These are phyloP conservation scores for Neurospora sp. DNA, from an alignment of 495 filamentous ascomycete species.

Conservation along the genomic window DNA sequence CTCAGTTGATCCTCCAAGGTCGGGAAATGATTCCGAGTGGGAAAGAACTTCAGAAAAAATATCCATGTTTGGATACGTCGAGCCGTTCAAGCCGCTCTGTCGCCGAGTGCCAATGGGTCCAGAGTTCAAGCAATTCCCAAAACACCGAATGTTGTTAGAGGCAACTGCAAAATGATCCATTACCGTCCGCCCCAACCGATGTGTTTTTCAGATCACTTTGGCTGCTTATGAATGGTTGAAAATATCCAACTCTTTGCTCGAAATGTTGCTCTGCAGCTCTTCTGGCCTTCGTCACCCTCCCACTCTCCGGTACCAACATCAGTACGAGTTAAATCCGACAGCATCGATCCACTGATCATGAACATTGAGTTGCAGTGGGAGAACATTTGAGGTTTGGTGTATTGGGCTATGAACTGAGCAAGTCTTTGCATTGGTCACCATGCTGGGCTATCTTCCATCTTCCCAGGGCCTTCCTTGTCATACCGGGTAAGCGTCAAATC, in stretches of 20 bases:
- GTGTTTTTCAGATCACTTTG: not conserved
- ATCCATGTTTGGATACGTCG: not conserved
- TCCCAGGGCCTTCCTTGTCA: not conserved
- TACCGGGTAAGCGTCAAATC: not conserved
- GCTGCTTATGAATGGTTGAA: not conserved
- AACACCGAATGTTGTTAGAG: not conserved
- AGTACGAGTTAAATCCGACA: not conserved
- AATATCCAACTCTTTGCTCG: not conserved
- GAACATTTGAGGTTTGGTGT: not conserved
- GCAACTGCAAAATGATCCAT: not conserved
- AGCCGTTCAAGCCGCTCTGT: not conserved
- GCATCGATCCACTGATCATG: not conserved
- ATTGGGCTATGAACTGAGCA: not conserved
- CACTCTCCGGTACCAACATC: not conserved
- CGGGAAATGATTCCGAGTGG: not conserved
- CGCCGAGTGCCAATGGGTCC: not conserved
- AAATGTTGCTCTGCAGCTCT: not conserved
- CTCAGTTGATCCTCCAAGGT: not conserved
- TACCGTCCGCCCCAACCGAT: fast-evolving
- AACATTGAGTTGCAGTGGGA: not conserved
- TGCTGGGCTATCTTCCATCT: not conserved
- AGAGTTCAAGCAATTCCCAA: not conserved
- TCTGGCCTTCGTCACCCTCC: not conserved
- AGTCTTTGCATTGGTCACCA: not conserved
- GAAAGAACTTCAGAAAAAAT: not conserved